Evolutionary conservation across 371 early-diverging fungal genomes (phyloP), one percentile per base, ranked within the genome.

Genomic region (Mucor racemosus): DNA sequence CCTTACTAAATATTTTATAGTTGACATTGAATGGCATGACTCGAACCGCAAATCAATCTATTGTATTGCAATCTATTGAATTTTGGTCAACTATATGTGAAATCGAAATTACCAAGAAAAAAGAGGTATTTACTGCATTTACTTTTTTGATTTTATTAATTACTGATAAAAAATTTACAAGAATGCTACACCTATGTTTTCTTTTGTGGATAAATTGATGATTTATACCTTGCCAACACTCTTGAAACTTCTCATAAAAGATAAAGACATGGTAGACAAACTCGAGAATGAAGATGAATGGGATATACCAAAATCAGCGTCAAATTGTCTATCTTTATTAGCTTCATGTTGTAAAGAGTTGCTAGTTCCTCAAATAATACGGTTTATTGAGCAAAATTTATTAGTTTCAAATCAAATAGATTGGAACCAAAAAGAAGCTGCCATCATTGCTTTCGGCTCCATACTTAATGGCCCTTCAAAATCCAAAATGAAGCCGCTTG

Each of bases 391-490:
- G 0, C 11, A 61, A 4, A 61, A 61, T 7, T 44, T 61, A 7
- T 17, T 61, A 7, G n/a, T 13, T 10, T 3, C 35, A 11, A 19
- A 17, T 0, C 58, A 26, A n/a, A 19, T 40, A 4, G 0, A 9
- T 19, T 61, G 61, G 61, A 48, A 19, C 10, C 17, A 61, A 46
- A 44, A 17, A 19, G 61, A 61, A 36, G 61, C 61, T 15, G 31
- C 61, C 33, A 48, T 61, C 19, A 61, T 36, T 34, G 61, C 61
- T 8, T 61, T 61, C 35, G 61, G 61, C 6, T 61, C 46, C 19
- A 61, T 61, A 9, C 33, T 61, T n/a, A 17, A 61, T 34, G 61
- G 61, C 31, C 61, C 48, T 4, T 61, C 46, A n/a, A 48, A 48
- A 33, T 35, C 33, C 21, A 61, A 61, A 46, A 61, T 46, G 19